These are phyloP conservation scores for Exophiala xenobiotica DNA, from an alignment of 2,329 filamentous ascomycete genomes.

Conservation along the genomic window DNA sequence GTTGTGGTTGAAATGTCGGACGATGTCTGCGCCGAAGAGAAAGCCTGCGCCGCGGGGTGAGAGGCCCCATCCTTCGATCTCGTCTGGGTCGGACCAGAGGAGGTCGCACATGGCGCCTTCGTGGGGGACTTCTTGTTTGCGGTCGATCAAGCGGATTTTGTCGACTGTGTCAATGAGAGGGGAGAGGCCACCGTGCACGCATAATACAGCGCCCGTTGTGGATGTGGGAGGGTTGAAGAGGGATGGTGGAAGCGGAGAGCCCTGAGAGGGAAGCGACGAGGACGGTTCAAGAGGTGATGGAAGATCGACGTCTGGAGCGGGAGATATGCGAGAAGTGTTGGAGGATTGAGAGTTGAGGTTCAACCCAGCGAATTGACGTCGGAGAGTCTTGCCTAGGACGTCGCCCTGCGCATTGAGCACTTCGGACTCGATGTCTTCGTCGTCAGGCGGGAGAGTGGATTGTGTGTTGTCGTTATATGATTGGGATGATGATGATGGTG, in stretches of 20 bases:
- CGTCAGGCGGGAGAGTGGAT: constrained; percentile 54
- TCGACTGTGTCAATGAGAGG: constrained; percentile 91
- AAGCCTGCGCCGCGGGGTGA: constrained; percentile 93
- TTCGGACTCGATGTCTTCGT: constrained; percentile 85
- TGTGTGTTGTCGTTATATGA: constrained; percentile 47
- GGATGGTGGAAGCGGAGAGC: constrained; percentile 67
- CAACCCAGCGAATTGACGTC: constrained; percentile 31
- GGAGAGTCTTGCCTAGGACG: constrained; percentile 61
- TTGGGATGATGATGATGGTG: constrained; percentile 44
- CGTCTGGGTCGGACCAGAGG: constrained; percentile 96
- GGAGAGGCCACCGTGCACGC: constrained; percentile 90
- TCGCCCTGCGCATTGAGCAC: constrained; percentile 82
- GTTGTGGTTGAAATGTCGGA: constrained; percentile 90
- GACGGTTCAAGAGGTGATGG: constrained; percentile 43
- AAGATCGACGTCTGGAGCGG: constrained; percentile 27
- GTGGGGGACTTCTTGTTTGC: constrained; percentile 97
- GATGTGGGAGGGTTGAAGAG: constrained; percentile 36
- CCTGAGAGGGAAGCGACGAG: constrained; percentile 64
- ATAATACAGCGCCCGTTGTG: constrained; percentile 80
- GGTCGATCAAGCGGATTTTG: constrained; percentile 90
- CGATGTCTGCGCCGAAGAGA: constrained; percentile 91
- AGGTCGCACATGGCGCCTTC: constrained; percentile 99
- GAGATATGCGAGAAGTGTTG: constrained; percentile 29
- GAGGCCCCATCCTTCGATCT: constrained; percentile 95
- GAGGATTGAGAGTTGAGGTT: constrained; percentile 16